phyloP scores from a whole-genome alignment of 176 grass and related monocot genomes.

The Thalia dealbata region DNA sequence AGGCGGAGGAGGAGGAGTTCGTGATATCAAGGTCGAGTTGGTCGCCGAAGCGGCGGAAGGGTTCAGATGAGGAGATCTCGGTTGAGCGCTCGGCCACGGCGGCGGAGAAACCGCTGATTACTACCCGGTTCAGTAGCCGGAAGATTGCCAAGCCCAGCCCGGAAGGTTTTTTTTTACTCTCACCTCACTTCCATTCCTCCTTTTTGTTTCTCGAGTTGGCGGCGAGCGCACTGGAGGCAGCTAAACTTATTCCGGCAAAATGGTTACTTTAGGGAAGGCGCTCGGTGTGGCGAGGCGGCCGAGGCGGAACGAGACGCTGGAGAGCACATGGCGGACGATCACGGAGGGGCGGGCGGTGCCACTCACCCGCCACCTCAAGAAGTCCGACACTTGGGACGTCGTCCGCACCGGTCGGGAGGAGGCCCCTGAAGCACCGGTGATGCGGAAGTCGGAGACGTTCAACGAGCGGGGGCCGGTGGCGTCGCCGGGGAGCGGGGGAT shows the following conservation, averaged over 20 bases:
- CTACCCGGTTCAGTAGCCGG: constrained; percentile 35
- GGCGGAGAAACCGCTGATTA: constrained; percentile 50
- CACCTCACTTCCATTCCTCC: neutral
- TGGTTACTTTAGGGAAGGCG: constrained; percentile 21
- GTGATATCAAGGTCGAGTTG: constrained; percentile 48
- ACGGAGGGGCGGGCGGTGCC: constrained; percentile 67
- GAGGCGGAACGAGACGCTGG: constrained; percentile 65
- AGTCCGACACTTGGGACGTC: constrained; percentile 84
- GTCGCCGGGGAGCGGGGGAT: neutral
- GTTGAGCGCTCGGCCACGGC: constrained; percentile 15
- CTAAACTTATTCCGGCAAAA: neutral
- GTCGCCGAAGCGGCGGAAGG: constrained; percentile 25
- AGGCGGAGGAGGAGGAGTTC: constrained; percentile 20
- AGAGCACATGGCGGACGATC: constrained; percentile 95
- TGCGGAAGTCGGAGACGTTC: constrained; percentile 80
- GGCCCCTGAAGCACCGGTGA: constrained; percentile 15
- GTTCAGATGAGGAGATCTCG: neutral
- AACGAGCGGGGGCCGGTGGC: constrained; percentile 8
- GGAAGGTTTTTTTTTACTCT: constrained; percentile 40
- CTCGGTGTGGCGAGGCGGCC: constrained; percentile 47
- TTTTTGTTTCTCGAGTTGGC: neutral
- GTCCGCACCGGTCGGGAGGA: constrained; percentile 17
- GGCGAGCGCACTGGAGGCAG: neutral
- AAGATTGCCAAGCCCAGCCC: constrained; percentile 54
- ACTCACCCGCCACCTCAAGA: constrained; percentile 82